phyloP scores from a whole-genome alignment of 108 stramenopile genomes.

The Chaetoceros muelleri region DNA sequence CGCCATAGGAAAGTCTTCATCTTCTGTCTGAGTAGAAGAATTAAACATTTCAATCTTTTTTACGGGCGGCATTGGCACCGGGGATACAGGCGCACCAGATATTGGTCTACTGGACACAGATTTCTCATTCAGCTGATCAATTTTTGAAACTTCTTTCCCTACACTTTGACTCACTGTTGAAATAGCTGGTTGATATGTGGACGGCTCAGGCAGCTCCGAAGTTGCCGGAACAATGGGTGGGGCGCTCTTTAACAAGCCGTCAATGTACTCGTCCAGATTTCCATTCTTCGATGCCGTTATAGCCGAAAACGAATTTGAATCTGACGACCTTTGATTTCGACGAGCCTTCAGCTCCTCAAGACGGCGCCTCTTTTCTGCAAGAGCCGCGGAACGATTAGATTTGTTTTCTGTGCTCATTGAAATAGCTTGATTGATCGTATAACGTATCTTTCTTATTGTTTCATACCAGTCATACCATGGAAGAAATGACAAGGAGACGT shows the following conservation, averaged over 20 bases:
- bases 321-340: conserved; percentile 25
- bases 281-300: conserved; percentile 13
- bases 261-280: conserved; percentile 75
- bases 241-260: conserved; percentile 42
- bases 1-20: conserved; percentile 60
- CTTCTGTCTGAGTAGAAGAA: conserved; percentile 67
- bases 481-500: no score
- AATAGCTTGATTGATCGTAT: no score
- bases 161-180: background rate
- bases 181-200: background rate
- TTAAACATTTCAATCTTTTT: conserved; percentile 55
- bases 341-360: conserved; percentile 71
- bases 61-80: conserved; percentile 10
- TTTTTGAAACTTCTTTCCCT: conserved; percentile 1
- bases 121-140: background rate
- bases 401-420: background rate
- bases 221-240: conserved; percentile 13
- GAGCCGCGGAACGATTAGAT: conserved; percentile 30
- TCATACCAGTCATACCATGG: no score
- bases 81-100: conserved; percentile 10
- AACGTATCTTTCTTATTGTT: no score
- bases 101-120: background rate
- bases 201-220: background rate
- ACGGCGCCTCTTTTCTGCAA: conserved; percentile 65
- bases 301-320: background rate